A percentile compares a stretch with the other conserved stretches of the same genome.
These are phyloP conservation scores for Lablab purpureus DNA, from an alignment of 306 rosid genomes.

Conservation along the genomic window DNA sequence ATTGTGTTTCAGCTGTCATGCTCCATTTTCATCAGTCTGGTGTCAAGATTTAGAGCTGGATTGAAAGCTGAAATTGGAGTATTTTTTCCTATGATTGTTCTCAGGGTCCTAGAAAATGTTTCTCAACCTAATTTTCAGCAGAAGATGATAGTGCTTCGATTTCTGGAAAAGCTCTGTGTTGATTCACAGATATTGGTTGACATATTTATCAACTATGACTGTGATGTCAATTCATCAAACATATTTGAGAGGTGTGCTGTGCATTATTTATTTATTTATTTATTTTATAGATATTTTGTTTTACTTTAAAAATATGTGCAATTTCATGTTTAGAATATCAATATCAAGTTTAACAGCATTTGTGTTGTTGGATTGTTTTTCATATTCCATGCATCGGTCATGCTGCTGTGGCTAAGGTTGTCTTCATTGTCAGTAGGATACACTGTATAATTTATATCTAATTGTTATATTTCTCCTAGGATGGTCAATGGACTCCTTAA, in stretches of 20 bases:
- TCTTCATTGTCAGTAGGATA: conserved; percentile 41
- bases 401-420: conserved; percentile 33
- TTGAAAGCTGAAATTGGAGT: conserved; percentile 99
- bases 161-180: conserved; percentile 87
- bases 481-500: conserved; percentile 99
- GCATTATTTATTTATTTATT: conserved; percentile 34
- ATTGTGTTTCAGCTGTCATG: conserved; percentile 96
- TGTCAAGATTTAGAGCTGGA: conserved; percentile 98
- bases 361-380: conserved; percentile 20
- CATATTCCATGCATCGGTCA: background rate
- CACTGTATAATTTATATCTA: conserved; percentile 34
- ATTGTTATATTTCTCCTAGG: conserved; percentile 60
- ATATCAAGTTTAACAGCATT: conserved; percentile 41
- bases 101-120: conserved; percentile 97
- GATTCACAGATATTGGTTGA: conserved; percentile 98
- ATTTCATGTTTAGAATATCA: conserved; percentile 27
- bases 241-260: conserved; percentile 93
- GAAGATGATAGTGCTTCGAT: conserved; percentile 97
- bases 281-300: conserved; percentile 28
- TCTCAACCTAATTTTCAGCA: conserved; percentile 99
- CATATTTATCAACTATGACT: conserved; percentile 94
- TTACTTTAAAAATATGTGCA: conserved; percentile 30
- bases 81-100: conserved; percentile 98
- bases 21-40: conserved; percentile 98
- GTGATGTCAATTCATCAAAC: conserved; percentile 99